These are phyloP conservation scores for Tilletia walkeri DNA, from an alignment of 1,284 basidiomycete species.

Conservation along the genomic window DNA sequence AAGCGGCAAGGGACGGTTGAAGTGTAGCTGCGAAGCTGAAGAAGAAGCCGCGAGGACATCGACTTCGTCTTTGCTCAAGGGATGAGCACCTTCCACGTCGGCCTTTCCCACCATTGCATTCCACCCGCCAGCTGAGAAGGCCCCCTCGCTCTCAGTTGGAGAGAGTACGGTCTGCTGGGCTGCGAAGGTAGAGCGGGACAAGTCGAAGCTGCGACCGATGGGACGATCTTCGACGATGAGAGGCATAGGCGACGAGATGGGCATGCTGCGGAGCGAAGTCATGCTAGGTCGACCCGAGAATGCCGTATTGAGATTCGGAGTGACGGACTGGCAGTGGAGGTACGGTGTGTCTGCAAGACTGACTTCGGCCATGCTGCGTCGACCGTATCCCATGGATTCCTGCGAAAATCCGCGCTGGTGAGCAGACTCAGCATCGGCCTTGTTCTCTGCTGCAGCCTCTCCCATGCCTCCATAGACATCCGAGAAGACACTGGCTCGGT, in stretches of 20 bases:
- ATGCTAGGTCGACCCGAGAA: slow-evolving; percentile 2
- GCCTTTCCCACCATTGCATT: neutral
- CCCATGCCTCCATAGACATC: slow-evolving; percentile 8
- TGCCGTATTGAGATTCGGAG: neutral
- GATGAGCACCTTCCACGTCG: slow-evolving; percentile 7
- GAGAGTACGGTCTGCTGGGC: neutral
- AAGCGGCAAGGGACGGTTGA: neutral
- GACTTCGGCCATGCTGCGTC: slow-evolving; percentile 5
- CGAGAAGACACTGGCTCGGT: slow-evolving; percentile 5
- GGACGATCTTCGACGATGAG: slow-evolving; percentile 5
- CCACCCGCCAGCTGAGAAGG: slow-evolving; percentile 4
- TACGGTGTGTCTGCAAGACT: neutral
- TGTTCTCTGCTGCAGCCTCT: neutral
- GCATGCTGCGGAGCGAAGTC: neutral
- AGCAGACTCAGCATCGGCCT: no score
- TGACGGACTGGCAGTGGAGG: neutral
- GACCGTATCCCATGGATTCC: neutral
- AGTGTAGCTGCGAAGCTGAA: neutral
- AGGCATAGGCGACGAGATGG: slow-evolving; percentile 6
- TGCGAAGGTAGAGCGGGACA: neutral
- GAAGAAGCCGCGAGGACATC: neutral
- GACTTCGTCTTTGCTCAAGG: neutral
- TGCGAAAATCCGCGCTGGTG: neutral
- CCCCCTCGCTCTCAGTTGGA: slow-evolving; percentile 3
- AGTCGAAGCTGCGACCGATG: slow-evolving; percentile 2